A percentile compares a stretch with the other conserved stretches of the same genome.
phyloP scores from a whole-genome alignment of 2,329 filamentous ascomycete species.

The Paradendryphiella salina region DNA sequence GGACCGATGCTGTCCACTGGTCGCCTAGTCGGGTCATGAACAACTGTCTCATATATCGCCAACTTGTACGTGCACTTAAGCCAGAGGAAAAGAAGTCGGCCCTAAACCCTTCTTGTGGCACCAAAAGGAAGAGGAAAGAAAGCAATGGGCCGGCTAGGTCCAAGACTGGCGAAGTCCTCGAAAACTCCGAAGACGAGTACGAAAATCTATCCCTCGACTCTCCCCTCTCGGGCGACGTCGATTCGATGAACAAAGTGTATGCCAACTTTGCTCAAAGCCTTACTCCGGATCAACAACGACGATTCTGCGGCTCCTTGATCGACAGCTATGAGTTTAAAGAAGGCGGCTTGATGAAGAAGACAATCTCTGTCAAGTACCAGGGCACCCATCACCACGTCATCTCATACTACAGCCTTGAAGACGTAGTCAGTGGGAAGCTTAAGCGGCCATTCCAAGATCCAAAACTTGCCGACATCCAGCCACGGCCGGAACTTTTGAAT shows the following conservation, averaged over 20 bases:
- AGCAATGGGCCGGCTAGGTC: slow-evolving; percentile 31
- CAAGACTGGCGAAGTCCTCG: slow-evolving; percentile 37
- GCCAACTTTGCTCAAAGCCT: slow-evolving; percentile 46
- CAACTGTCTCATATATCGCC: slow-evolving; percentile 84
- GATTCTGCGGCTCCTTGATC: slow-evolving; percentile 78
- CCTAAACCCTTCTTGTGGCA: slow-evolving; percentile 42
- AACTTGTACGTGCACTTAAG: slow-evolving; percentile 57
- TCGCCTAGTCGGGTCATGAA: slow-evolving; percentile 83
- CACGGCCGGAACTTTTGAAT: slow-evolving; percentile 39
- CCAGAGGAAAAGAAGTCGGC: slow-evolving; percentile 45
- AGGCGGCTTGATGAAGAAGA: slow-evolving; percentile 86
- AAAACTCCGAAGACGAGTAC: slow-evolving; percentile 42
- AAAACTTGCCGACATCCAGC: slow-evolving; percentile 41
- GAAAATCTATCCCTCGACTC: slow-evolving; percentile 34
- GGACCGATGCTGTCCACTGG: slow-evolving; percentile 92
- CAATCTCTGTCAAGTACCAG: slow-evolving; percentile 76
- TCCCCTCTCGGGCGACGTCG: slow-evolving; percentile 25
- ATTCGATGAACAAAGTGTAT: slow-evolving; percentile 40
- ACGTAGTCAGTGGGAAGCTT: slow-evolving; percentile 59
- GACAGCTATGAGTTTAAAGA: slow-evolving; percentile 88
- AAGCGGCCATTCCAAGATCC: slow-evolving; percentile 43
- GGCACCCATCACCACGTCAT: slow-evolving; percentile 82
- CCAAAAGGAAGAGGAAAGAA: slow-evolving; percentile 46
- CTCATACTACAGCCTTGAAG: slow-evolving; percentile 82
- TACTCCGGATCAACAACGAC: slow-evolving; percentile 57